phyloP scores from a whole-genome alignment of 352 stramenopile genomes.

The Phytophthora litchii region DNA sequence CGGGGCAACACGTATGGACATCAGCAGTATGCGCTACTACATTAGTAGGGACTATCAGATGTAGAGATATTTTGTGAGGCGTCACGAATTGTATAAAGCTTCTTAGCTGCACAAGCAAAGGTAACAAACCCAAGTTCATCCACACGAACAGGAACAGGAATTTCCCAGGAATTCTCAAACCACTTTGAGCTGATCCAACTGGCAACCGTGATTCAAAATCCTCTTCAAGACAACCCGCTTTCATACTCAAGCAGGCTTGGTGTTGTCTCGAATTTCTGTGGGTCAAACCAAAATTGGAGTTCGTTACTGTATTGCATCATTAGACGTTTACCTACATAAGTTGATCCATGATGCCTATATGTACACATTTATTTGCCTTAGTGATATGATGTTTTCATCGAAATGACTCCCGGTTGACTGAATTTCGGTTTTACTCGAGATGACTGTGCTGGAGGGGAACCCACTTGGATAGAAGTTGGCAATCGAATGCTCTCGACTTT shows the following conservation, averaged over 20 bases:
- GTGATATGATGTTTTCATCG: background rate
- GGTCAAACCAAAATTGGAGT: background rate
- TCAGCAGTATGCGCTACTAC: background rate
- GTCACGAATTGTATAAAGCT: slow-evolving; percentile 29
- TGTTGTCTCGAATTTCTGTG: background rate
- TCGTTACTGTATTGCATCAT: background rate
- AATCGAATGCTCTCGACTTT: slow-evolving; percentile 8
- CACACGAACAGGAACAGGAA: slow-evolving; percentile 17
- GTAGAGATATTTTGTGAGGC: slow-evolving; percentile 24
- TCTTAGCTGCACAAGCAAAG: slow-evolving; percentile 36
- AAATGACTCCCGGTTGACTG: slow-evolving; percentile 11
- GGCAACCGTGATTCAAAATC: background rate
- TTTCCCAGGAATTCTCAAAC: slow-evolving; percentile 1
- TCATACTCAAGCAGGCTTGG: slow-evolving; percentile 5
- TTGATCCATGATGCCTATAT: too few species aligned
- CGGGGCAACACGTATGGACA: slow-evolving; percentile 11
- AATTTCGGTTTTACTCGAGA: slow-evolving; percentile 1
- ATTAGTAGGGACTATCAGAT: slow-evolving; percentile 4
- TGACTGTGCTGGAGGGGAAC: background rate
- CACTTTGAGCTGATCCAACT: background rate
- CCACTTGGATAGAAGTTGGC: background rate
- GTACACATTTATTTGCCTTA: too few species aligned
- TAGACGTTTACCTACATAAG: too few species aligned
- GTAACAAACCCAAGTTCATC: slow-evolving; percentile 11
- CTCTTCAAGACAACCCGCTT: slow-evolving; percentile 2